phyloP scores from a whole-genome alignment of 495 filamentous ascomycete genomes.

The Xylaria telfairii region DNA sequence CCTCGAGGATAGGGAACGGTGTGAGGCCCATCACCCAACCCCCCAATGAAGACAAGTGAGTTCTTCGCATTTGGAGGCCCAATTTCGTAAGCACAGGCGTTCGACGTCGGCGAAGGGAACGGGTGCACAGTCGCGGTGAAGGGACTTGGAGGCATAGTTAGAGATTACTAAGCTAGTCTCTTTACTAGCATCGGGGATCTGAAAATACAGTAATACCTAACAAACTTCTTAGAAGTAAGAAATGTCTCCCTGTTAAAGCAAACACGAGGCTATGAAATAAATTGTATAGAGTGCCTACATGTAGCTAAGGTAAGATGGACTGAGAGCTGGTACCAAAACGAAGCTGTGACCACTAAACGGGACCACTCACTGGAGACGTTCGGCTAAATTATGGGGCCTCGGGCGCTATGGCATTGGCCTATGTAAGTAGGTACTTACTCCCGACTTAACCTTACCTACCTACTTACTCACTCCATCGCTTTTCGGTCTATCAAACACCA shows the following conservation, averaged over 20 bases:
- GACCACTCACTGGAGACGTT: neutral
- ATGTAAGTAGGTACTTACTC: neutral
- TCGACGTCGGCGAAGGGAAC: slow-evolving; percentile 38
- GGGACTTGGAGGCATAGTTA: slow-evolving; percentile 33
- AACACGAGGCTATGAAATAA: neutral
- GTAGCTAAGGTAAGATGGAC: no score
- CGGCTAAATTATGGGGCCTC: slow-evolving; percentile 13
- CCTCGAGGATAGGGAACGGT: slow-evolving; percentile 70
- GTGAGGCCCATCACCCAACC: slow-evolving; percentile 79
- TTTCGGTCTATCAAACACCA: neutral
- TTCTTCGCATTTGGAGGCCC: slow-evolving; percentile 53
- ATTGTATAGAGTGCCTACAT: neutral
- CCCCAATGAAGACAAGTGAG: slow-evolving; percentile 82
- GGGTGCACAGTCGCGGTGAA: slow-evolving; percentile 46
- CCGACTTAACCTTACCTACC: neutral
- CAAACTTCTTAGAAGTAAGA: neutral
- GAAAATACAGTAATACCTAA: neutral
- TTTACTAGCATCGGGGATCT: neutral
- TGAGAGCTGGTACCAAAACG: neutral
- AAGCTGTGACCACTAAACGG: neutral
- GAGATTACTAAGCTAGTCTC: neutral
- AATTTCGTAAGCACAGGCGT: slow-evolving; percentile 44
- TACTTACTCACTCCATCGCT: neutral
- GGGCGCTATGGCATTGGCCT: neutral
- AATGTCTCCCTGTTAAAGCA: neutral